phyloP scores from a whole-genome alignment of 768 basidiomycete species.

The Amanita jacksonii region DNA sequence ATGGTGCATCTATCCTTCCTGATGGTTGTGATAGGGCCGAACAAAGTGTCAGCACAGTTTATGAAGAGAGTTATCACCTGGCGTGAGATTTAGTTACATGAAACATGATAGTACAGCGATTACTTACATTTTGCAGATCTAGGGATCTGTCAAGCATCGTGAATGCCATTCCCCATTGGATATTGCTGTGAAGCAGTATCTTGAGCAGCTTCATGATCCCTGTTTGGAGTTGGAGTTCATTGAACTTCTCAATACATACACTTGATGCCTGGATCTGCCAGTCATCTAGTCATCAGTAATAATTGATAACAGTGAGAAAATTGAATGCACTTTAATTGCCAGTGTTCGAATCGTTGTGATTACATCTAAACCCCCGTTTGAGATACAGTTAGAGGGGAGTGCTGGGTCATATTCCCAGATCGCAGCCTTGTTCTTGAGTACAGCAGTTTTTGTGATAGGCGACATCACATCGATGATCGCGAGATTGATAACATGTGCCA shows the following conservation, averaged over 20 bases:
- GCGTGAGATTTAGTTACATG: background rate
- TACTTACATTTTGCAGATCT: slow-evolving; percentile 5
- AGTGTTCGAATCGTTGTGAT: slow-evolving; percentile 21
- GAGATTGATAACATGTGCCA: slow-evolving; percentile 17
- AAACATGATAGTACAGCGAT: background rate
- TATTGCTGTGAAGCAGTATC: slow-evolving; percentile 16
- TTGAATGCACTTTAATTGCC: slow-evolving; percentile 20
- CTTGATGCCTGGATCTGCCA: background rate
- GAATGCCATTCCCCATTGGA: slow-evolving; percentile 15
- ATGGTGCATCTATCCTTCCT: slow-evolving; percentile 9
- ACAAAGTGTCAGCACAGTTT: background rate
- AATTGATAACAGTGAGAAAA: slow-evolving; percentile 9
- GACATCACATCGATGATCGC: slow-evolving; percentile 18
- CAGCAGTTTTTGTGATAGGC: slow-evolving; percentile 20
- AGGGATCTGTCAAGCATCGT: slow-evolving; percentile 13
- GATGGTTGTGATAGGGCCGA: slow-evolving; percentile 18
- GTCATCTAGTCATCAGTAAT: background rate
- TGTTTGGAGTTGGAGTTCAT: slow-evolving; percentile 11
- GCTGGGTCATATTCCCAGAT: slow-evolving; percentile 28
- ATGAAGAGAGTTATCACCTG: background rate
- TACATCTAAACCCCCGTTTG: slow-evolving; percentile 19
- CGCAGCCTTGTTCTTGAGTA: slow-evolving; percentile 16
- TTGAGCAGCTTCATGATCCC: slow-evolving; percentile 10
- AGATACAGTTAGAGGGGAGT: slow-evolving; percentile 15
- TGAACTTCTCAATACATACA: slow-evolving; percentile 3